Evolutionary conservation across 306 rosid genomes (phyloP).

Genomic region (Lupinus albus): DNA sequence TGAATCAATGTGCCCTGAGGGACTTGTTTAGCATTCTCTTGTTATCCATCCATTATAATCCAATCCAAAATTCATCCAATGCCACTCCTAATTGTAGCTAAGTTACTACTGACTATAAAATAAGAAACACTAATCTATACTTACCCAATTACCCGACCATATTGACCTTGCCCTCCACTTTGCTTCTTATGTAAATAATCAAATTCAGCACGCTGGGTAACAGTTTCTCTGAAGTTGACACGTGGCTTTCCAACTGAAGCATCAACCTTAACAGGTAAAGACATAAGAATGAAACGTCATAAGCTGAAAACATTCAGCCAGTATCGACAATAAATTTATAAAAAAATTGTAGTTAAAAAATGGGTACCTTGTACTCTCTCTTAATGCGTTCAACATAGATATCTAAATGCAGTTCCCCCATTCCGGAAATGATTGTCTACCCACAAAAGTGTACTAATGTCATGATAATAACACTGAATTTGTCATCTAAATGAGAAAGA

Average conservation of each 20-base stretch:
- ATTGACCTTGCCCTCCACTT: slow-evolving; percentile 97
- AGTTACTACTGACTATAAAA: slow-evolving; percentile 13
- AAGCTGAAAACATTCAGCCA: slow-evolving; percentile 28
- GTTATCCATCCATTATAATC: not conserved
- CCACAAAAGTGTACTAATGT: slow-evolving; percentile 32
- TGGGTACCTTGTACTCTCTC: slow-evolving; percentile 87
- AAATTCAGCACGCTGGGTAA: slow-evolving; percentile 87
- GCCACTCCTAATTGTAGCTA: not conserved
- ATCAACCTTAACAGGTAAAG: slow-evolving; percentile 66
- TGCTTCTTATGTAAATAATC: slow-evolving; percentile 98
- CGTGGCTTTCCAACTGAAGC: slow-evolving; percentile 98
- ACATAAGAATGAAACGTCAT: slow-evolving; percentile 26
- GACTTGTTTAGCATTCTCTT: too few species aligned
- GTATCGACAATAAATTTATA: slow-evolving; percentile 22
- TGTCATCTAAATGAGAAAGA: slow-evolving; percentile 20
- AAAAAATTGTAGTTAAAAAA: not conserved
- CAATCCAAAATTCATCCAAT: not conserved
- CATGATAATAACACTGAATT: slow-evolving; percentile 25
- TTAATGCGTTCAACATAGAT: slow-evolving; percentile 91
- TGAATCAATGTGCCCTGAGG: too few species aligned
- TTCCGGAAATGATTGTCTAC: slow-evolving; percentile 95
- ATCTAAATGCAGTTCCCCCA: slow-evolving; percentile 99
- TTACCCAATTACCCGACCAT: slow-evolving; percentile 97
- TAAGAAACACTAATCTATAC: slow-evolving; percentile 34
- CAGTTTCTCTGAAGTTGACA: slow-evolving; percentile 98